A percentile compares a stretch with the other conserved stretches of the same genome.
phyloP scores from a whole-genome alignment of 768 basidiomycete genomes.

The Boletus rufocinnamomeus region DNA sequence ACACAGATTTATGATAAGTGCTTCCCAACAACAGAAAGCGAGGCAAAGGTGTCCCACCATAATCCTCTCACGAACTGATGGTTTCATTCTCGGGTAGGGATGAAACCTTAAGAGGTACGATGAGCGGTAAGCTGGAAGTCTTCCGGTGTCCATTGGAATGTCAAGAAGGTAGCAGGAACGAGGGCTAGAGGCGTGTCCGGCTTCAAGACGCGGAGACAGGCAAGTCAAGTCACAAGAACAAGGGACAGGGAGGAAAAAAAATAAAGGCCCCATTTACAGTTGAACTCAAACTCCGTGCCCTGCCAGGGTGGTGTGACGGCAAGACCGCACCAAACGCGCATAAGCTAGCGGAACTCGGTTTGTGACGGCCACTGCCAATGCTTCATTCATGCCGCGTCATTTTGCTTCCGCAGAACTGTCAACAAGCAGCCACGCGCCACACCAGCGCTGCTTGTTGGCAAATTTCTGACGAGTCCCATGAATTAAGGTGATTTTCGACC shows the following conservation, averaged over 20 bases:
- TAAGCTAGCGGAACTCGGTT: slow-evolving; percentile 21
- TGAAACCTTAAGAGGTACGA: slow-evolving; percentile 33
- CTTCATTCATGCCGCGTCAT: slow-evolving; percentile 6
- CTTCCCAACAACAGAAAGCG: slow-evolving; percentile 8
- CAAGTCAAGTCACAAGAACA: slow-evolving; percentile 6
- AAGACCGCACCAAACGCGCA: slow-evolving; percentile 30
- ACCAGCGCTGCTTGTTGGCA: neutral
- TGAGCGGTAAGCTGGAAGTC: slow-evolving; percentile 30
- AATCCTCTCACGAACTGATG: slow-evolving; percentile 28
- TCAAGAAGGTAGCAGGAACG: neutral
- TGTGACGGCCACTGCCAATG: slow-evolving; percentile 18
- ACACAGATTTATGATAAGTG: slow-evolving; percentile 5
- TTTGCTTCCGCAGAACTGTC: slow-evolving; percentile 22
- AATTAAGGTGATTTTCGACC: slow-evolving; percentile 9
- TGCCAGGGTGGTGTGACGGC: slow-evolving; percentile 29
- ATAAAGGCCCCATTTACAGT: slow-evolving; percentile 18
- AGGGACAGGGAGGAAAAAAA: slow-evolving; percentile 1
- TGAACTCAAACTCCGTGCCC: slow-evolving; percentile 22
- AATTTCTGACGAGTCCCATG: neutral
- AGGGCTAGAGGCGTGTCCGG: neutral
- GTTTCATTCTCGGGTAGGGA: slow-evolving; percentile 31
- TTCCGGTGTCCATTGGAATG: slow-evolving; percentile 17
- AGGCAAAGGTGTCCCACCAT: slow-evolving; percentile 19
- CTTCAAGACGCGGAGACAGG: slow-evolving; percentile 3
- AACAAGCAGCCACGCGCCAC: neutral